Conservation (phyloP, 2,329 filamentous ascomycete genomes). For the Dothideomycetes sp. region DNA sequence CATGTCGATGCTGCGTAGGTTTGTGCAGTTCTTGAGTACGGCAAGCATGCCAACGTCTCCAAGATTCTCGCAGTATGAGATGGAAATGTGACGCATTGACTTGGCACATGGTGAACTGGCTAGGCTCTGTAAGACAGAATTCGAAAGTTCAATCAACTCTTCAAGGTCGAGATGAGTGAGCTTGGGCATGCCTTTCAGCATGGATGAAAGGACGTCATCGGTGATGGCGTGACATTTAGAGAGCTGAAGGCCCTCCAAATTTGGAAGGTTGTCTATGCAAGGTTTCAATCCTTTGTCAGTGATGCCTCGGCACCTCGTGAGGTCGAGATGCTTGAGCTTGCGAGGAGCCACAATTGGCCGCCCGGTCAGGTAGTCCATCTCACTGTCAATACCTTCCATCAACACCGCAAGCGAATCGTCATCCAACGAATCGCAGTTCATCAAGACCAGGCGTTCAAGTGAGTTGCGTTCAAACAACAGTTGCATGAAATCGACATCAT, state of each 20-base stretch:
- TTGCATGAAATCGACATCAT: constrained; percentile 61
- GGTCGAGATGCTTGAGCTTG: constrained; percentile 71
- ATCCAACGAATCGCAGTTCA: constrained; percentile 67
- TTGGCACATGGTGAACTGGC: constrained; percentile 66
- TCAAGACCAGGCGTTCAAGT: constrained; percentile 72
- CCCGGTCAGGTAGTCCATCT: constrained; percentile 72
- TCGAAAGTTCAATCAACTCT: constrained; percentile 69
- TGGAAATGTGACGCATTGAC: constrained; percentile 66
- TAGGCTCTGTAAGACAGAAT: constrained; percentile 63
- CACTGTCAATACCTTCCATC: constrained; percentile 64
- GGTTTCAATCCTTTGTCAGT: constrained; percentile 63
- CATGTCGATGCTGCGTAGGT: constrained; percentile 65
- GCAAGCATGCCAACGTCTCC: constrained; percentile 78
- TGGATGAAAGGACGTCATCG: constrained; percentile 60
- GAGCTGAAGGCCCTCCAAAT: constrained; percentile 74
- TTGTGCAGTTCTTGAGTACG: constrained; percentile 64
- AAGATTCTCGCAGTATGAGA: constrained; percentile 82
- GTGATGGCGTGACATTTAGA: constrained; percentile 67
- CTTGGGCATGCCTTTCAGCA: constrained; percentile 65
- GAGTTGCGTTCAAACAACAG: constrained; percentile 71
- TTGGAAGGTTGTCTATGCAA: constrained; percentile 65
- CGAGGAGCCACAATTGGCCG: constrained; percentile 67
- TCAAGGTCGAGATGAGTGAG: constrained; percentile 86
- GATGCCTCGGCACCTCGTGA: constrained; percentile 68
- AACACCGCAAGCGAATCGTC: constrained; percentile 66